Evolutionary conservation across 2,329 filamentous ascomycete species (phyloP), one percentile per base, ranked within the genome.

Genomic region (Lecanicillium sp.): DNA sequence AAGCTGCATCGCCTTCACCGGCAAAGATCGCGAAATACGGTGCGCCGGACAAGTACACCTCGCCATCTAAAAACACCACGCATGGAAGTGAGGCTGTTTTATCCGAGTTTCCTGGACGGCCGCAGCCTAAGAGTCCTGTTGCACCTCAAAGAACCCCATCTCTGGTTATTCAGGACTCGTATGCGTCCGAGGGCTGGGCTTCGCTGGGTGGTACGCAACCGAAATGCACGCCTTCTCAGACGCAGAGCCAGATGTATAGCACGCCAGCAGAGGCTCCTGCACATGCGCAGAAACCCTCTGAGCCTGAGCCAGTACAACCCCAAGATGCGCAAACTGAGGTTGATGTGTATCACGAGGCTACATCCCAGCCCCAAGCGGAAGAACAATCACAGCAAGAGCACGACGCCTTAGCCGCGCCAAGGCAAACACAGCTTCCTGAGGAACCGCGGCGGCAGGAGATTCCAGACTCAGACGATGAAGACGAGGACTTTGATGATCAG

Each of bases 401-500:
- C 28, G 8, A 14, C 4, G n/a, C n/a, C n/a, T n/a, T n/a, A n/a
- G n/a, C n/a, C n/a, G n/a, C n/a, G n/a, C n/a, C n/a, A n/a, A 13
- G 11, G 4, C 13, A 16, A n/a, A n/a, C 11, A 18, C 22, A 29
- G 9, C 22, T 28, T 12, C 17, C 41, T 29, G 31, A 43, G 22
- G 38, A 43, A 9, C 32, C 29, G 12, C 40, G 42, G 40, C 38
- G 34, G 13, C 41, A 29, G n/a, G 67, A 71, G 41, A 71, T 74
- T 20, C 66, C 70, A 1, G 70, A 74, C 42, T 71, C 70, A 2
- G 70, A 73, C 28, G 67, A 65, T 9, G 67, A 68, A 6, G 48
- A 56, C 7, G 56, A 56, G 1, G 48, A 52, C 2, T 53, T 52
- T 36, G 50, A 19, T 4, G 30, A 46, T 13, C 40, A 47, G 3